Evolutionary conservation across 2,329 filamentous ascomycete species (phyloP).

Genomic region (Septoria petroselini): DNA sequence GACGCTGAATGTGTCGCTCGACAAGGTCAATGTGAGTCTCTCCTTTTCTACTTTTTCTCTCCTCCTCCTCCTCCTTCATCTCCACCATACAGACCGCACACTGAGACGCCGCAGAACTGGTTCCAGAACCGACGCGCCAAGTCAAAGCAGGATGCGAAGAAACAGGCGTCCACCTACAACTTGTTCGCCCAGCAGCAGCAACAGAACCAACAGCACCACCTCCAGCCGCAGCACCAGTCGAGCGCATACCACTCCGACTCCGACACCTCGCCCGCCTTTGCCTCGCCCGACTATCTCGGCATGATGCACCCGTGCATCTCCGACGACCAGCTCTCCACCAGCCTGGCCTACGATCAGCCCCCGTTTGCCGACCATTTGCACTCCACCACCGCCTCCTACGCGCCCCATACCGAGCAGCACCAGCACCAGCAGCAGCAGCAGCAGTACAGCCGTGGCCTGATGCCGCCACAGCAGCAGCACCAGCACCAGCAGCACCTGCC

Average conservation of each 20-base stretch:
- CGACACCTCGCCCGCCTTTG: constrained; percentile 35
- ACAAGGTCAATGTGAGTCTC: constrained; percentile 53
- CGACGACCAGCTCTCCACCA: constrained; percentile 19
- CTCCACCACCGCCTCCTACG: constrained; percentile 9
- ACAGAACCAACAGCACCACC: constrained; percentile 20
- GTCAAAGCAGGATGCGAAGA: constrained; percentile 53
- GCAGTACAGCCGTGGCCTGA: constrained; percentile 13
- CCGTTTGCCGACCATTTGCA: constrained; percentile 16
- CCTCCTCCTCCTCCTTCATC: too few species aligned
- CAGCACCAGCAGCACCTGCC: constrained; percentile 22
- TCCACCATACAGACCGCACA: too few species aligned
- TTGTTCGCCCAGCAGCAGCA: constrained; percentile 27
- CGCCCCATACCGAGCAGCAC: neutral
- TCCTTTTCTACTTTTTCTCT: too few species aligned
- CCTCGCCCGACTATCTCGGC: constrained; percentile 33
- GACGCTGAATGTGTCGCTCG: constrained; percentile 47
- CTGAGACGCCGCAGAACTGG: constrained; percentile 49
- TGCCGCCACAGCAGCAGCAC: constrained; percentile 16
- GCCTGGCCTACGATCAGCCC: constrained; percentile 12
- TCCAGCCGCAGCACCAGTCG: constrained; percentile 3
- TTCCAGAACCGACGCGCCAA: constrained; percentile 54
- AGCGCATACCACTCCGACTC: constrained; percentile 31
- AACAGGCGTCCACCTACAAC: constrained; percentile 37
- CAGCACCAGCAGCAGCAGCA: too few species aligned
- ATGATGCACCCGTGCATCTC: constrained; percentile 34